phyloP scores from a whole-genome alignment of 192 early-diverging fungal genomes.

The Coemansia sp. region DNA sequence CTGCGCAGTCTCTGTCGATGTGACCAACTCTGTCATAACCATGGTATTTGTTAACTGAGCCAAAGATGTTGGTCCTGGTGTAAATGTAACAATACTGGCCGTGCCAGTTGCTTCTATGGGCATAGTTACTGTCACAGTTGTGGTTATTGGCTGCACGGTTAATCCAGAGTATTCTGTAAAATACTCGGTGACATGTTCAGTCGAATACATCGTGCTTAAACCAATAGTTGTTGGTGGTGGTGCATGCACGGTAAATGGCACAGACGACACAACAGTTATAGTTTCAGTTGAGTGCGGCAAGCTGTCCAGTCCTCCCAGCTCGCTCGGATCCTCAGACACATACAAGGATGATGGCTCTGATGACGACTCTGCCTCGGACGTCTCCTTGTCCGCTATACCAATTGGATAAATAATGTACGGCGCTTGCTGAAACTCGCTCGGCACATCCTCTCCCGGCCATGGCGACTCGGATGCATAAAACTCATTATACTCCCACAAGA shows the following conservation, averaged over 20 bases:
- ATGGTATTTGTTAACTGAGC: not conserved
- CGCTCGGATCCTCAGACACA: not conserved
- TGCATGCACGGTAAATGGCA: no score
- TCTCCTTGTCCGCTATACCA: constrained; percentile 21
- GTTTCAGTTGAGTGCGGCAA: no score
- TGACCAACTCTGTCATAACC: not conserved
- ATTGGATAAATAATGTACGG: constrained; percentile 5
- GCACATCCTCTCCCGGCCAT: no score
- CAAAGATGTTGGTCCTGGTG: no score
- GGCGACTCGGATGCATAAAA: constrained; percentile 6
- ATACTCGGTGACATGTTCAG: not conserved
- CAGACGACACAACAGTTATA: no score
- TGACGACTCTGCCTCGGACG: constrained; percentile 2
- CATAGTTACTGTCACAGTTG: not conserved
- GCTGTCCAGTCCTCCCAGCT: no score
- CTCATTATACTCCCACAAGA: not conserved
- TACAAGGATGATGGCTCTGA: not conserved
- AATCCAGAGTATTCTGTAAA: not conserved
- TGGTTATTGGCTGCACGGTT: not conserved
- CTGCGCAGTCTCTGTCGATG: not conserved
- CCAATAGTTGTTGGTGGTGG: no score
- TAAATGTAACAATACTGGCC: not conserved
- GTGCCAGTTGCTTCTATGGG: not conserved
- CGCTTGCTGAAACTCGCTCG: not conserved
- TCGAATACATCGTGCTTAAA: not conserved